phyloP scores from a whole-genome alignment of 331 rosid genomes.

The Malus hybrid region DNA sequence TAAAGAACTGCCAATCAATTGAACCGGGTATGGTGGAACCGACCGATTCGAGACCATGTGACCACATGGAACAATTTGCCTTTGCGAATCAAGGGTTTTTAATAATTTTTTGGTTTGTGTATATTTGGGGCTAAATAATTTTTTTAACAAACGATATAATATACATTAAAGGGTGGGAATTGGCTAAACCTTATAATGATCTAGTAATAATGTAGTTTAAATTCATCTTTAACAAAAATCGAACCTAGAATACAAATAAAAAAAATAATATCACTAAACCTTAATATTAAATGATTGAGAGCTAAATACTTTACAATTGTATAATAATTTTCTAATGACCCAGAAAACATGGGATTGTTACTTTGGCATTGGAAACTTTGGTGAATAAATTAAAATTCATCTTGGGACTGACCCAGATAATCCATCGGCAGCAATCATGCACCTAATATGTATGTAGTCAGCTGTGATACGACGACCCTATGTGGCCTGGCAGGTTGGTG shows the following conservation, averaged over 20 bases:
- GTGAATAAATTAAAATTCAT: not conserved
- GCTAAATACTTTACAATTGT: not conserved
- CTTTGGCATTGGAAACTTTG: not conserved
- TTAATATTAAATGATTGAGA: too few species aligned
- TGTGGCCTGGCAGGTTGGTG: not conserved
- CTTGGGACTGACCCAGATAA: not conserved
- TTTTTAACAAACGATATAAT: too few species aligned
- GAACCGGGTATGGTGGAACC: conserved; percentile 51
- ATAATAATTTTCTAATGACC: not conserved
- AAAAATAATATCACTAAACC: accelerated
- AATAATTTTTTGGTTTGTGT: not conserved
- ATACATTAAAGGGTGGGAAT: accelerated
- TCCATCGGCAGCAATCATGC: not conserved
- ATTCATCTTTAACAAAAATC: accelerated
- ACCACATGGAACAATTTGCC: conserved; percentile 66
- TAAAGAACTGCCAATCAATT: conserved; percentile 12
- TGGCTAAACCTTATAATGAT: too few species aligned
- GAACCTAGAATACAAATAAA: accelerated
- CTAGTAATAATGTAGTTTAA: too few species aligned
- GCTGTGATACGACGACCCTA: not conserved
- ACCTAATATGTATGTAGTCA: not conserved
- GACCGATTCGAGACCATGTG: conserved; percentile 59
- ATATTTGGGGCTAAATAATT: not conserved
- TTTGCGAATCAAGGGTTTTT: conserved; percentile 6
- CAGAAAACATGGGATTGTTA: not conserved